Conservation (phyloP, 2,329 filamentous ascomycete genomes). For the Sarocladium kiliense region DNA sequence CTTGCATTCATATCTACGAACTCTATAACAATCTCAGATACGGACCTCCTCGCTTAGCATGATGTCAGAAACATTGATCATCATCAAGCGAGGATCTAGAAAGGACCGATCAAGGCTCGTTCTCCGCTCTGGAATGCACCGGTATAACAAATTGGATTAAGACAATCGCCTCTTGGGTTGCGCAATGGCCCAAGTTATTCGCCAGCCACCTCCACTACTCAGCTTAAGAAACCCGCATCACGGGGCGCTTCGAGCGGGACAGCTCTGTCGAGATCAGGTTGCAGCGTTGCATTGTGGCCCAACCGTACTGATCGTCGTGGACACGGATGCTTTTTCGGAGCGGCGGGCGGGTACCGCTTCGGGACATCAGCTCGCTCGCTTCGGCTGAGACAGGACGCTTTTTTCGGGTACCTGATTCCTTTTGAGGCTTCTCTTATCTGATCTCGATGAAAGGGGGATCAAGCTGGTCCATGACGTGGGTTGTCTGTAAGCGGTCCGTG, state of each 20-base stretch:
- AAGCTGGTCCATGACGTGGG: neutral
- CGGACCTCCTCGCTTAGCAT: neutral
- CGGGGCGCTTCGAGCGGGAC: neutral
- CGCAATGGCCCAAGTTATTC: too few relatives aligned
- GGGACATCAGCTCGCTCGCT: slow-evolving; percentile 8
- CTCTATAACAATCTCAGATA: neutral
- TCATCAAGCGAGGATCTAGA: neutral
- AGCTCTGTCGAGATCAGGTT: neutral
- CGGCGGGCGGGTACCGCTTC: neutral
- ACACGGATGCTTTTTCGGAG: neutral
- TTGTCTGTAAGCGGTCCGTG: neutral
- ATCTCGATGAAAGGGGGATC: neutral
- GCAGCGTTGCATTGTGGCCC: slow-evolving; percentile 1
- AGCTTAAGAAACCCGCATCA: neutral
- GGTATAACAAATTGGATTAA: neutral
- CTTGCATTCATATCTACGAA: slow-evolving; percentile 3
- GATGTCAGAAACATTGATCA: slow-evolving; percentile 1
- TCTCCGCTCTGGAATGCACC: neutral
- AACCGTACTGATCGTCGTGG: neutral
- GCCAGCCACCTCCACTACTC: too few relatives aligned
- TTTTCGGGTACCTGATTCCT: neutral
- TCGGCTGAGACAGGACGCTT: neutral
- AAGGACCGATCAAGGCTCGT: neutral
- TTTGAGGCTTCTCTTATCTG: neutral
- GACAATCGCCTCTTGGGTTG: too few relatives aligned